Percentiles rank a stretch among this genome's conserved stretches.
Evolutionary conservation across 768 basidiomycete species (phyloP).

Genomic region (Agaricus blazei): DNA sequence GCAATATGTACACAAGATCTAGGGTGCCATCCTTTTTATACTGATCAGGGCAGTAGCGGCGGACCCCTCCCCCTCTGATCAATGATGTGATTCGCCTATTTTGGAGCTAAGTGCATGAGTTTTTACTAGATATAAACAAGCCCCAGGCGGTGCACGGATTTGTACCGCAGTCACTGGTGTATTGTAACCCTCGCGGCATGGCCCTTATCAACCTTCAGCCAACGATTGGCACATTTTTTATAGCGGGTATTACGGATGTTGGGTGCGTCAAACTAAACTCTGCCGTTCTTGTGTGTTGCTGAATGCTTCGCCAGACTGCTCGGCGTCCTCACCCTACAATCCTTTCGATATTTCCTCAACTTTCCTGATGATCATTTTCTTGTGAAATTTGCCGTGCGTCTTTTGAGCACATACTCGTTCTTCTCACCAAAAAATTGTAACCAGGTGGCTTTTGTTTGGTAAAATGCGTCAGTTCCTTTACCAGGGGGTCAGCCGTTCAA

Average conservation of each 20-base stretch:
- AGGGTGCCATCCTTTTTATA: too few species aligned
- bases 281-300: too few species aligned
- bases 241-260: conserved; percentile 1
- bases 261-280: background rate
- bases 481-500: background rate
- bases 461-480: background rate
- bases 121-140: too few species aligned
- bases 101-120: too few species aligned
- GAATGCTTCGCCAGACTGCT: background rate
- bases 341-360: background rate
- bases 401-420: background rate
- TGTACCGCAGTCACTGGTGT: too few species aligned
- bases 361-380: background rate
- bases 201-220: conserved; percentile 5
- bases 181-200: too few species aligned
- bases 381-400: background rate
- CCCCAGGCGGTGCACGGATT: too few species aligned
- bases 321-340: conserved; percentile 1
- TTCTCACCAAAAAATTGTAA: background rate
- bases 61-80: too few species aligned
- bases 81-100: too few species aligned
- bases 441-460: background rate
- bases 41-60: too few species aligned
- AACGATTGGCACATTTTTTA: conserved; percentile 4
- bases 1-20: too few species aligned